Conservation (phyloP, 2,329 filamentous ascomycete species). For the Alternaria sp. region DNA sequence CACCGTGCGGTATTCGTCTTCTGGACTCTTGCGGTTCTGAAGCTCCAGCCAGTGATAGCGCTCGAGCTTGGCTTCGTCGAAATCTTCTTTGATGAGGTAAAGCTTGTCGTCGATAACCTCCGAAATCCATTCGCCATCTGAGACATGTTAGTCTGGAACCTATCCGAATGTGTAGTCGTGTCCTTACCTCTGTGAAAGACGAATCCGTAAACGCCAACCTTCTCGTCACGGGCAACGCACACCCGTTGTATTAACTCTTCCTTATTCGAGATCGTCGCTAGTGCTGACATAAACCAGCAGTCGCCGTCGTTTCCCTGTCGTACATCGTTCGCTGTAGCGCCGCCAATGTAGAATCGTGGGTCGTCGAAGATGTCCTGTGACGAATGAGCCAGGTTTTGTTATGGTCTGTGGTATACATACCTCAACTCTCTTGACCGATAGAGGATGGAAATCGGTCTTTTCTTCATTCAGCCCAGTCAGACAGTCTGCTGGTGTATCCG, state of each 20-base stretch:
- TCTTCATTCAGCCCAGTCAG: constrained; percentile 58
- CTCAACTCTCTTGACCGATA: constrained; percentile 76
- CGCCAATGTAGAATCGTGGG: constrained; percentile 80
- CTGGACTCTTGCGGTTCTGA: constrained; percentile 73
- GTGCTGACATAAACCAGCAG: constrained; percentile 85
- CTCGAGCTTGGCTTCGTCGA: constrained; percentile 77
- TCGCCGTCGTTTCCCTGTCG: constrained; percentile 81
- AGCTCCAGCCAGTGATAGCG: constrained; percentile 78
- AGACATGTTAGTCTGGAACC: constrained; percentile 29
- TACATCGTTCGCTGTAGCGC: constrained; percentile 79
- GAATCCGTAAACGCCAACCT: constrained; percentile 84
- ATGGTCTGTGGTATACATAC: constrained; percentile 41
- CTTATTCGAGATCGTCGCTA: constrained; percentile 80
- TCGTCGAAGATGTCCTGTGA: constrained; percentile 80
- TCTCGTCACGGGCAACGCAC: constrained; percentile 76
- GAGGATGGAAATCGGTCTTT: constrained; percentile 62
- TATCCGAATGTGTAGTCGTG: constrained; percentile 5
- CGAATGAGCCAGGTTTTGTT: constrained; percentile 19
- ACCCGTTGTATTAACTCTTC: constrained; percentile 74
- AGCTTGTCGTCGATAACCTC: constrained; percentile 93
- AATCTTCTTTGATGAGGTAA: constrained; percentile 82
- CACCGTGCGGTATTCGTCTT: constrained; percentile 72
- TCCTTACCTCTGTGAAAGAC: constrained; percentile 74
- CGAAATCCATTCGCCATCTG: constrained; percentile 89
- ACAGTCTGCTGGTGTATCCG: constrained; percentile 56